phyloP scores from a whole-genome alignment of 495 filamentous ascomycete genomes.

The Penicillium pancosmium region DNA sequence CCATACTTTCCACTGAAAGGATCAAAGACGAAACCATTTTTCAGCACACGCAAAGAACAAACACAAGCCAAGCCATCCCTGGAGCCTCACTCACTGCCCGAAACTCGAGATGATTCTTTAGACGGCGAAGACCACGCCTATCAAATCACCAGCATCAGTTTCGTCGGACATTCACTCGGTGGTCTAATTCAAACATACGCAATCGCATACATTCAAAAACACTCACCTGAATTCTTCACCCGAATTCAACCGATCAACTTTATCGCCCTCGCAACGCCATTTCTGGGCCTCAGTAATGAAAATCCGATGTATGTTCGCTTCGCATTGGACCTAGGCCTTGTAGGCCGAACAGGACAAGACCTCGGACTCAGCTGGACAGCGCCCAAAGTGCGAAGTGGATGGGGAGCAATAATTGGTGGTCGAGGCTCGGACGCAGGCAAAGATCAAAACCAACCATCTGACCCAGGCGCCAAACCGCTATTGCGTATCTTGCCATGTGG shows the following conservation, averaged over 20 bases:
- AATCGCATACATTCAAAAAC: constrained; percentile 95
- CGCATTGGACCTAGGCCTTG: constrained; percentile 92
- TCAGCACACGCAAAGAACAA: constrained; percentile 28
- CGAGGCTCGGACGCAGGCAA: constrained; percentile 64
- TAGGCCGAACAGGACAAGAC: constrained; percentile 93
- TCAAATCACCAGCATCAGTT: constrained; percentile 92
- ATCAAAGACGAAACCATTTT: constrained; percentile 43
- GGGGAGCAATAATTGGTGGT: constrained; percentile 82
- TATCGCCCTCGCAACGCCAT: constrained; percentile 85
- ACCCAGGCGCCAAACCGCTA: constrained; percentile 84
- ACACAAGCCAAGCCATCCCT: constrained; percentile 11
- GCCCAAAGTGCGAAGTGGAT: constrained; percentile 81
- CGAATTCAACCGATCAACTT: constrained; percentile 90
- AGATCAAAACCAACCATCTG: constrained; percentile 59
- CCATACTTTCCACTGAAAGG: constrained; percentile 74
- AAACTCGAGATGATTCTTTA: constrained; percentile 15
- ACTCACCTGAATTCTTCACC: constrained; percentile 89
- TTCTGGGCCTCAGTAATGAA: constrained; percentile 93
- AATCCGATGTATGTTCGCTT: constrained; percentile 97
- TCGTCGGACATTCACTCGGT: constrained; percentile 91
- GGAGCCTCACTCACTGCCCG: constrained; percentile 8
- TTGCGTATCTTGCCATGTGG: constrained; percentile 90
- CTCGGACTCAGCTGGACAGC: constrained; percentile 92
- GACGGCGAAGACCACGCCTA: constrained; percentile 61
- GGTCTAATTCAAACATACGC: constrained; percentile 93